These are phyloP conservation scores for Paramecium pentaurelia DNA, from an alignment of 73 alveolate species.

Conservation along the genomic window DNA sequence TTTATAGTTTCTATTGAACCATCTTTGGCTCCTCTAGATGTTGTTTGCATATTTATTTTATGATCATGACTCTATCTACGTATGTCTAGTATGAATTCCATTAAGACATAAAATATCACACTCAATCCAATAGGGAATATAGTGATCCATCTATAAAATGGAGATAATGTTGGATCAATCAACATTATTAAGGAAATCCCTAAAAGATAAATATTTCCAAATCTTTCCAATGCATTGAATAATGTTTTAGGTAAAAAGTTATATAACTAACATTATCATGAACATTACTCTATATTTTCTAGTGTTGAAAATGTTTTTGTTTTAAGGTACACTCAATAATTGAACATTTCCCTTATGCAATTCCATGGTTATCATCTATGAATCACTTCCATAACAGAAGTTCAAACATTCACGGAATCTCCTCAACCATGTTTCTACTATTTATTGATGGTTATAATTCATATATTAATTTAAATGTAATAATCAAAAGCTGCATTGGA, in stretches of 20 bases:
- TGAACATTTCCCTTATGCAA: background rate
- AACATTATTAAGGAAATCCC: conserved; percentile 52
- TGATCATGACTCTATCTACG: background rate
- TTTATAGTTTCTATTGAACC: conserved; percentile 28
- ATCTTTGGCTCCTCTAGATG: conserved; percentile 35
- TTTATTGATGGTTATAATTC: conserved; percentile 4
- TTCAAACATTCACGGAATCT: background rate
- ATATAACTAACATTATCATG: background rate
- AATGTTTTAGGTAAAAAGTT: conserved; percentile 42
- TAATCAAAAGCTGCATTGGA: conserved; percentile 15
- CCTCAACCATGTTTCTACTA: background rate
- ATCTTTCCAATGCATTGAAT: background rate
- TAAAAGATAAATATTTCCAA: conserved; percentile 42
- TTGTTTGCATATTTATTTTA: background rate
- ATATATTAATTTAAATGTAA: background rate
- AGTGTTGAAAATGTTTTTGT: background rate
- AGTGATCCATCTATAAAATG: conserved; percentile 32
- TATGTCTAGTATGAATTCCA: background rate
- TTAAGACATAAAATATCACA: background rate
- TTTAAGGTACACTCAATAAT: conserved; percentile 11
- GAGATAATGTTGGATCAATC: conserved; percentile 42
- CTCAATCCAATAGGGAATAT: background rate
- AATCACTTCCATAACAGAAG: background rate
- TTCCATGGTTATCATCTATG: conserved; percentile 42
- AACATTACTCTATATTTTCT: background rate